phyloP scores from a whole-genome alignment of 176 grass and related monocot genomes.

The Raddia guianensis region DNA sequence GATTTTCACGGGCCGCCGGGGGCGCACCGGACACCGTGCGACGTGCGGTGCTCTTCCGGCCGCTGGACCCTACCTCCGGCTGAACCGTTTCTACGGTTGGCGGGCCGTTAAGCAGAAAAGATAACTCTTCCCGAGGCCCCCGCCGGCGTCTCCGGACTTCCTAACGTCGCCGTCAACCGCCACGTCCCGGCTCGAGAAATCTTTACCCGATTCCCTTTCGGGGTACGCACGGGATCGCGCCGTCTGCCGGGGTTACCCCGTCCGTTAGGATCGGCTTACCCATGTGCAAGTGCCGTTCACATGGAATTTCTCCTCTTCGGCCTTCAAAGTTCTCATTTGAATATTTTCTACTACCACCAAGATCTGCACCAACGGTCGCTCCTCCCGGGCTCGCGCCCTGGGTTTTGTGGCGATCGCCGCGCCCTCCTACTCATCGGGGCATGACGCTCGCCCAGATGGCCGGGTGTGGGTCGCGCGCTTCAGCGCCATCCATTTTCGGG shows the following conservation, averaged over 20 bases:
- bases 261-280: slow-evolving; percentile 76
- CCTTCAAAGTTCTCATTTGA: too few relatives aligned
- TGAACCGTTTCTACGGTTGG: slow-evolving; percentile 52
- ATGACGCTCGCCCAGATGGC: too few relatives aligned
- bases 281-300: slow-evolving; percentile 78
- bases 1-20: slow-evolving; percentile 68
- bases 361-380: too few relatives aligned
- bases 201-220: slow-evolving; percentile 67
- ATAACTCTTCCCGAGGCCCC: slow-evolving; percentile 74
- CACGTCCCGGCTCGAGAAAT: slow-evolving; percentile 66
- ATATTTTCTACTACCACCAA: too few relatives aligned
- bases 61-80: slow-evolving; percentile 63
- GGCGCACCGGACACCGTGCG: slow-evolving; percentile 54
- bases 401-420: too few relatives aligned
- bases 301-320: slow-evolving; percentile 68
- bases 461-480: background rate
- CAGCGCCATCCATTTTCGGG: slow-evolving; percentile 68
- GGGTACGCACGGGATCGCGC: slow-evolving; percentile 28
- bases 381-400: too few relatives aligned
- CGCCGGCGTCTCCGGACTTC: slow-evolving; percentile 54
- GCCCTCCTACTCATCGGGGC: too few relatives aligned
- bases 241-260: slow-evolving; percentile 62
- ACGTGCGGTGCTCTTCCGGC: slow-evolving; percentile 68
- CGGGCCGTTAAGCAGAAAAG: slow-evolving; percentile 61
- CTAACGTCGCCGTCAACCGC: slow-evolving; percentile 56